Percentiles rank a stretch among this genome's conserved stretches.
Conservation (phyloP, 2,329 filamentous ascomycete species). For the Cryphonectria radicalis region DNA sequence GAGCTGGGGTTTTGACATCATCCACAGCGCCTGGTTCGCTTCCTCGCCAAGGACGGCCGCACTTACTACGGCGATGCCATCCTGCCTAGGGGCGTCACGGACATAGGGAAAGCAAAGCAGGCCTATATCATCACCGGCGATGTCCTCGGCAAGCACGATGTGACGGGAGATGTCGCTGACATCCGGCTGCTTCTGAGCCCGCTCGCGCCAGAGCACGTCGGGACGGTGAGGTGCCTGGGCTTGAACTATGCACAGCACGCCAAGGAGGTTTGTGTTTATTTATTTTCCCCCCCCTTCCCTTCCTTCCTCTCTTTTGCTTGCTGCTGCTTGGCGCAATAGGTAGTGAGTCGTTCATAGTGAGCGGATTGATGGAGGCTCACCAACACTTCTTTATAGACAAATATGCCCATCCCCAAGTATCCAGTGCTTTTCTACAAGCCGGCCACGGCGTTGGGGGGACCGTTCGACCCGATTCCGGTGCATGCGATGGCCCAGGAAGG, state of each 20-base stretch:
- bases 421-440: slow-evolving; percentile 80
- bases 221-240: slow-evolving; percentile 70
- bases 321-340: not conserved
- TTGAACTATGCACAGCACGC: slow-evolving; percentile 76
- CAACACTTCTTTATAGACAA: slow-evolving; percentile 40
- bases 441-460: slow-evolving; percentile 66
- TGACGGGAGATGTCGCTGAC: slow-evolving; percentile 65
- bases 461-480: slow-evolving; percentile 68
- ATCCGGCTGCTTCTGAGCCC: slow-evolving; percentile 65
- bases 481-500: slow-evolving; percentile 67
- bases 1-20: not conserved
- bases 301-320: not conserved
- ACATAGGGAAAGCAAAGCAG: slow-evolving; percentile 63
- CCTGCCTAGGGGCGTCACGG: slow-evolving; percentile 61
- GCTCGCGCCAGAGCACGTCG: slow-evolving; percentile 64
- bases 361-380: not conserved
- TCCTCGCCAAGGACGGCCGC: slow-evolving; percentile 71
- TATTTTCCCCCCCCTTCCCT: not conserved
- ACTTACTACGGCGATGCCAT: slow-evolving; percentile 78
- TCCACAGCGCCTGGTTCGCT: slow-evolving; percentile 70
- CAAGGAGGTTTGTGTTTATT: slow-evolving; percentile 55
- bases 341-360: not conserved
- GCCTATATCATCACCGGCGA: slow-evolving; percentile 68
- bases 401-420: slow-evolving; percentile 70
- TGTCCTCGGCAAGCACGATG: slow-evolving; percentile 66